These are phyloP conservation scores for Ceriops zippeliana DNA, from an alignment of 345 rosid genomes.

Conservation along the genomic window DNA sequence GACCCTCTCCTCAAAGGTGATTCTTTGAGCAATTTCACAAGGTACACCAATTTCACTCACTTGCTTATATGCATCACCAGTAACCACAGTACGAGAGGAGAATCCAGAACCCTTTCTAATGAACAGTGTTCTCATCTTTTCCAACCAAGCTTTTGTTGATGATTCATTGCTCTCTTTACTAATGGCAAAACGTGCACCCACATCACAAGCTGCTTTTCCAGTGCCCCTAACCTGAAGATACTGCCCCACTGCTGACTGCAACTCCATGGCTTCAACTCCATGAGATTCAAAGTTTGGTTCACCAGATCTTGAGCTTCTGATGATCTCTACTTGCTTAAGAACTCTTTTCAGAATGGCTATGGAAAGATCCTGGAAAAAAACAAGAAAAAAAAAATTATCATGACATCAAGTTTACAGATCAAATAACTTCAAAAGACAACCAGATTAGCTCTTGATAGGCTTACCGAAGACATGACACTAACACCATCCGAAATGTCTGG, in stretches of 20 bases:
- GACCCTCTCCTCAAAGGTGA: conserved; percentile 89
- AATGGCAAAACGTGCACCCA: conserved; percentile 55
- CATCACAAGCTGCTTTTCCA: conserved; percentile 58
- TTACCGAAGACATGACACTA: conserved; percentile 80
- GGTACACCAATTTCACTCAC: conserved; percentile 92
- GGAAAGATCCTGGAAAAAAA: conserved; percentile 69
- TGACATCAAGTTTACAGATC: neutral
- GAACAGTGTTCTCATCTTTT: conserved; percentile 81
- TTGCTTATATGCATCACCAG: conserved; percentile 76
- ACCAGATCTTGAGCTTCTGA: conserved; percentile 70
- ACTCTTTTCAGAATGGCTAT: conserved; percentile 70
- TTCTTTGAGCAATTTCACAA: conserved; percentile 71
- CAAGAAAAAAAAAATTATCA: conserved; percentile 8
- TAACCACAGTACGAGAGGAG: conserved; percentile 92
- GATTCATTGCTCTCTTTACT: conserved; percentile 48
- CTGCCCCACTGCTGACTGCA: conserved; percentile 63
- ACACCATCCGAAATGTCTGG: conserved; percentile 86
- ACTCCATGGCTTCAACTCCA: conserved; percentile 64
- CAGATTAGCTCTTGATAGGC: conserved; percentile 21
- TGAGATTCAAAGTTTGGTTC: conserved; percentile 82
- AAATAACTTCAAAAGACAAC: conserved; percentile 2
- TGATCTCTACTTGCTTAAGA: conserved; percentile 64
- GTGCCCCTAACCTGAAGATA: conserved; percentile 85
- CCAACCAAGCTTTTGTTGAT: conserved; percentile 86
- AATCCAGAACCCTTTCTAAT: conserved; percentile 93